A percentile compares a stretch with the other conserved stretches of the same genome.
These are phyloP conservation scores for Cenchrus fungigraminus DNA, from an alignment of 176 grass and related monocot species.

Conservation along the genomic window DNA sequence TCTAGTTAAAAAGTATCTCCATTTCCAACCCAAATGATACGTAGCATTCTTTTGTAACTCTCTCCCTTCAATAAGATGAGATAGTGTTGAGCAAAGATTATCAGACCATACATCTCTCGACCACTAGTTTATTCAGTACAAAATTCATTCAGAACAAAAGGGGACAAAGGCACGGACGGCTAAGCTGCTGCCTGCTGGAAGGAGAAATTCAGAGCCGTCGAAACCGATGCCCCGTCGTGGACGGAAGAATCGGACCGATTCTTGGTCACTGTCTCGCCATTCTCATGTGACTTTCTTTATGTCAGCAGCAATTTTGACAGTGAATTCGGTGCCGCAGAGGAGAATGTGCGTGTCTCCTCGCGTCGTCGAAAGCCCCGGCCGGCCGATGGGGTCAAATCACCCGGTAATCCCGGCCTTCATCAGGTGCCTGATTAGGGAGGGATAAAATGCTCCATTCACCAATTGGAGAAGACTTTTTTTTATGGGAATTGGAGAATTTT, in stretches of 20 bases:
- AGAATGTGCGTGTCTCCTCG: not conserved
- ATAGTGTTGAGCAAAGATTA: not conserved
- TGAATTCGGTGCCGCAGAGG: not conserved
- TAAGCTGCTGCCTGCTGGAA: constrained; percentile 15
- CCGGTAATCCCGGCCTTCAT: not conserved
- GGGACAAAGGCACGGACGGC: constrained; percentile 8
- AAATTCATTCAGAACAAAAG: not conserved
- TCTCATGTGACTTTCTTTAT: not conserved
- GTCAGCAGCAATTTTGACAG: not conserved
- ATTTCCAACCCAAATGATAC: not conserved
- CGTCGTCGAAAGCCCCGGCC: not conserved
- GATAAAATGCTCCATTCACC: not conserved
- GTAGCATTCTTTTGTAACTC: not conserved
- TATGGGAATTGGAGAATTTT: too few species aligned
- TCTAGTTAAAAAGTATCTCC: not conserved
- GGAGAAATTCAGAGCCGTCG: not conserved
- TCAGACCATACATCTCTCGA: not conserved
- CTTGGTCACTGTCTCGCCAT: not conserved
- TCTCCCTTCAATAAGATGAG: not conserved
- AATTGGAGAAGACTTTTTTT: not conserved
- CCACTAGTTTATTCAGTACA: not conserved
- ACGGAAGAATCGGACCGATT: constrained; percentile 38
- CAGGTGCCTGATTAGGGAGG: not conserved
- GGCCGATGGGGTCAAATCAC: not conserved
- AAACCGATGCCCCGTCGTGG: constrained; percentile 30